Evolutionary conservation across 2,329 filamentous ascomycete species (phyloP).

Genomic region (Claviceps pusilla): DNA sequence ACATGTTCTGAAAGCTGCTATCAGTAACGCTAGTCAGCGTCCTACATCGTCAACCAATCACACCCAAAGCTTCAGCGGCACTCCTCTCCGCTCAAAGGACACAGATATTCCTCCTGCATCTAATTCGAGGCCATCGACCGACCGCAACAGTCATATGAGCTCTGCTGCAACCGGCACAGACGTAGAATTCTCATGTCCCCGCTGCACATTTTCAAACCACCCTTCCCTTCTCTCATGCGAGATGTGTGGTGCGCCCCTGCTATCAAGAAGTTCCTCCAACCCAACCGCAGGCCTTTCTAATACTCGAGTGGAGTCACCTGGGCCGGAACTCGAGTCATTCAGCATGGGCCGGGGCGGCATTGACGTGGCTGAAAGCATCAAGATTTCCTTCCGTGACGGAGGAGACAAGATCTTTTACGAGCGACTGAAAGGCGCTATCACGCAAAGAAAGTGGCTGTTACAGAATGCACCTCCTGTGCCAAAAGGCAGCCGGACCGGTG

Average conservation of each 20-base stretch:
- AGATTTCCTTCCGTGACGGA: conserved; percentile 78
- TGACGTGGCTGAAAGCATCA: conserved; percentile 61
- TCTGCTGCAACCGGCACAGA: conserved; percentile 4
- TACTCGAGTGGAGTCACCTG: conserved; percentile 58
- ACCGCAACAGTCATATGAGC: neutral
- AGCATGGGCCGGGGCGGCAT: conserved; percentile 18
- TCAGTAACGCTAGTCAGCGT: conserved; percentile 54
- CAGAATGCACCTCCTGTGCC: conserved; percentile 81
- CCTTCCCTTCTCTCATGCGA: conserved; percentile 76
- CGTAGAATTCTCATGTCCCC: conserved; percentile 51
- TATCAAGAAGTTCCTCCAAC: conserved; percentile 32
- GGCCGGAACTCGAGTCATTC: conserved; percentile 41
- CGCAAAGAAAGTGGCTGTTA: conserved; percentile 90
- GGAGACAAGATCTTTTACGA: conserved; percentile 87
- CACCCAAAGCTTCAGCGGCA: neutral
- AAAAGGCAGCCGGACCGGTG: conserved; percentile 31
- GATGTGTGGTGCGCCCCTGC: conserved; percentile 69
- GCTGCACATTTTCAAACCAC: conserved; percentile 90
- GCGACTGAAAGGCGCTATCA: conserved; percentile 69
- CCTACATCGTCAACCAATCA: conserved; percentile 5
- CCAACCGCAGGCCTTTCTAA: conserved; percentile 21
- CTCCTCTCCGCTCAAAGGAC: neutral
- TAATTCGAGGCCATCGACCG: too few relatives aligned
- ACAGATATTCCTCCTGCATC: neutral
- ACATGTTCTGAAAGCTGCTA: conserved; percentile 73